These are phyloP conservation scores for Penicillium atrosanguineum DNA, from an alignment of 495 filamentous ascomycete genomes.

Conservation along the genomic window DNA sequence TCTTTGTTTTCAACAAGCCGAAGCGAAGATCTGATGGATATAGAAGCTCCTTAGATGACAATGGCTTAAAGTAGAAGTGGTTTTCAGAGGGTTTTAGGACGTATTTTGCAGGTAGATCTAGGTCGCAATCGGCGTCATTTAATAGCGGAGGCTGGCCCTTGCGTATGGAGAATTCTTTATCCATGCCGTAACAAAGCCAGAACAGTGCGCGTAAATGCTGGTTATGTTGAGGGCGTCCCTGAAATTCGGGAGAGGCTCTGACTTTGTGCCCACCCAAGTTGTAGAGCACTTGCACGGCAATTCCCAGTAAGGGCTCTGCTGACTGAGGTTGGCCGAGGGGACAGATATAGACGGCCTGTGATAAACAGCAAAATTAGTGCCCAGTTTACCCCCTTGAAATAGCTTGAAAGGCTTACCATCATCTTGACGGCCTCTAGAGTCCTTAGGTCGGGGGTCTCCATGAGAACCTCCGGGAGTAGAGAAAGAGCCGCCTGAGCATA, in stretches of 20 bases:
- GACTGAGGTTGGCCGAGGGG: slow-evolving; percentile 24
- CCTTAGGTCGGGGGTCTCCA: slow-evolving; percentile 20
- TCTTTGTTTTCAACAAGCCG: slow-evolving; percentile 27
- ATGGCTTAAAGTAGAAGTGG: slow-evolving; percentile 20
- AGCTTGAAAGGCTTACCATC: slow-evolving; percentile 13
- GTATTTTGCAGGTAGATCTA: slow-evolving; percentile 28
- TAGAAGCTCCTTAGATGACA: slow-evolving; percentile 23
- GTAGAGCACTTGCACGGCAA: slow-evolving; percentile 21
- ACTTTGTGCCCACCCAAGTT: slow-evolving; percentile 21
- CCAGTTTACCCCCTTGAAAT: not conserved
- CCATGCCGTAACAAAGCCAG: slow-evolving; percentile 36
- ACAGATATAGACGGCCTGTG: slow-evolving; percentile 20
- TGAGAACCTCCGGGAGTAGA: slow-evolving; percentile 20
- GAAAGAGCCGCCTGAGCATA: slow-evolving; percentile 23
- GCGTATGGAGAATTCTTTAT: slow-evolving; percentile 34
- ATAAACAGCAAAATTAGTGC: not conserved
- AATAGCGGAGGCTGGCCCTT: slow-evolving; percentile 26
- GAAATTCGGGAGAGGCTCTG: not conserved
- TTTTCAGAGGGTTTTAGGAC: slow-evolving; percentile 15
- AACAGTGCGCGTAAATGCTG: slow-evolving; percentile 33
- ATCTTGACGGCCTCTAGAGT: slow-evolving; percentile 25
- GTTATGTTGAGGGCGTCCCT: slow-evolving; percentile 3
- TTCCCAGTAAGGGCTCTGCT: slow-evolving; percentile 19
- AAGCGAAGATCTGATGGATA: slow-evolving; percentile 31
- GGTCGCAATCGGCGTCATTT: slow-evolving; percentile 30